Base-by-base conservation (phyloP, 1,284 basidiomycete genomes). In the Rhizoctonia solani region DNA sequence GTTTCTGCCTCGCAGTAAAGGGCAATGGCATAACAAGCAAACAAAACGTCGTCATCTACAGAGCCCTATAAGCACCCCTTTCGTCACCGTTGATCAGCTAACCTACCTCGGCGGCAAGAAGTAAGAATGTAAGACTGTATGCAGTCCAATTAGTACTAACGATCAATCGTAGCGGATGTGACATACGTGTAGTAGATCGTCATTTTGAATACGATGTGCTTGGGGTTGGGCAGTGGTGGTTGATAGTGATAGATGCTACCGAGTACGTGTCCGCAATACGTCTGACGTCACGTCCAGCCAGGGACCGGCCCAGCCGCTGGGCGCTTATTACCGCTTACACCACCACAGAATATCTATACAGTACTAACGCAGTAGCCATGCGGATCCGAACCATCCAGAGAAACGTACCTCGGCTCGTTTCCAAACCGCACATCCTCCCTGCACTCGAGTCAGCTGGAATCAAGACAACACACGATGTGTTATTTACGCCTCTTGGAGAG, bases 1-100 rank as follows among this genome's bases (percentile, higher is more conserved):
- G 77, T 5, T 79, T 80, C 77, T 88, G 90, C 69, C 88, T 84
- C 71, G 90, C 73, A n/a, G 79, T 78, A 75, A 90, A 88, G 0
- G 92, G 92, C 4, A 95, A 79, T 4, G 92, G 92, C 9, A 87
- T 80, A 25, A 92, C 87, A 59, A 92, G 81, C 63, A 89, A 39
- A 72, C 87, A 87, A 78, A 92, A 92, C 16, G 88, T 88, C 69
- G 74, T 78, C 87, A 92, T 90, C 82, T 85, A 65, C 4, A 29
- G n/a, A 44, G 30, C 23, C n/a, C n/a, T n/a, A 34, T 52, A 30
- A 52, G 42, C 16, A 54, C 32, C 13, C 4, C 16, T 23, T n/a
- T 2, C 19, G n/a, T n/a, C 5, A 25, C 19, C 46, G 13, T 4
- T 8, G n/a, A 6, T n/a, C n/a, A 32, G 19, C 37, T 46, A 47